Percentiles rank a stretch among this genome's conserved stretches.
phyloP scores from a whole-genome alignment of 176 grass and related monocot species.

The Guadua angustifolia region DNA sequence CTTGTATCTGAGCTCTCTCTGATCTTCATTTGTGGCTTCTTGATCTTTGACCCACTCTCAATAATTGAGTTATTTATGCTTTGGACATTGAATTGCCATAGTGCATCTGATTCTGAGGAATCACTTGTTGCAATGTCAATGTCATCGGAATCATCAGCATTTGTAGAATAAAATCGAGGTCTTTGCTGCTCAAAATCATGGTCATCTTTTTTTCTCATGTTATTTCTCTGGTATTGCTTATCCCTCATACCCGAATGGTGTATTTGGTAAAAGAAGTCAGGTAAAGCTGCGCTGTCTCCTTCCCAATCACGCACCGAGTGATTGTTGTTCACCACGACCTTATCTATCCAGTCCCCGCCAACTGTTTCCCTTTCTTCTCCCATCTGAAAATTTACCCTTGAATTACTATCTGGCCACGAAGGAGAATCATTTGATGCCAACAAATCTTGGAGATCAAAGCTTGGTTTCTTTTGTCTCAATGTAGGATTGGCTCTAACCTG shows the following conservation, averaged over 20 bases:
- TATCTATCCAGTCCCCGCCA: conserved; percentile 87
- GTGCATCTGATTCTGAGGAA: conserved; percentile 95
- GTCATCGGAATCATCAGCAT: conserved; percentile 94
- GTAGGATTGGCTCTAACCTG: conserved; percentile 65
- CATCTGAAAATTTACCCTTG: conserved; percentile 70
- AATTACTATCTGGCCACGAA: conserved; percentile 72
- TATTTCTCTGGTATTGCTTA: conserved; percentile 54
- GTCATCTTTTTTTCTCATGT: conserved; percentile 57
- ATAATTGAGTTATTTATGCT: conserved; percentile 60
- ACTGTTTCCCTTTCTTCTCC: conserved; percentile 79
- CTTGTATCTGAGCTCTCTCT: conserved; percentile 75
- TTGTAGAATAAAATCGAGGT: conserved; percentile 68
- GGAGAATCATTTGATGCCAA: conserved; percentile 74
- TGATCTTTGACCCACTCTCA: conserved; percentile 73
- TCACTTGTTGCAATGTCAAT: conserved; percentile 96
- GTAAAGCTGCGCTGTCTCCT: conserved; percentile 65
- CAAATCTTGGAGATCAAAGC: conserved; percentile 90
- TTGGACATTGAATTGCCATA: conserved; percentile 88
- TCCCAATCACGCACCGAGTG: conserved; percentile 75
- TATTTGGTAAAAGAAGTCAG: conserved; percentile 91
- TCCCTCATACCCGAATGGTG: conserved; percentile 63
- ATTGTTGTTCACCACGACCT: conserved; percentile 86
- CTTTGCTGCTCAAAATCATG: conserved; percentile 65
- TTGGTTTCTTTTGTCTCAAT: conserved; percentile 85
- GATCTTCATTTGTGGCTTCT: conserved; percentile 78